These are phyloP conservation scores for Gonapodya prolifera DNA, from an alignment of 192 early-diverging fungal genomes.

Conservation along the genomic window DNA sequence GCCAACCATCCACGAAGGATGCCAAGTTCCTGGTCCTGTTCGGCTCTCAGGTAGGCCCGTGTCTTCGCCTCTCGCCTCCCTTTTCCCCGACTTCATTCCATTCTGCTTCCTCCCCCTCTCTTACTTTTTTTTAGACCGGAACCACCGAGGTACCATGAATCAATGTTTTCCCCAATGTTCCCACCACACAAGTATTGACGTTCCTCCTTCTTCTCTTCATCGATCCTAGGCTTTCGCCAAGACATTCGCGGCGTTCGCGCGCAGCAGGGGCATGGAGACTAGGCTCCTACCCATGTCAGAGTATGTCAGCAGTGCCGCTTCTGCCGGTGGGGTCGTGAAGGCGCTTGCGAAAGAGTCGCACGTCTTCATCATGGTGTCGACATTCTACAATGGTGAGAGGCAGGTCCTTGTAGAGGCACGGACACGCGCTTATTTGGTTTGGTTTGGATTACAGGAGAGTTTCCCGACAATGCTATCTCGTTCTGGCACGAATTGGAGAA, in stretches of 20 bases:
- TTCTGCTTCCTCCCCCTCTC: neutral
- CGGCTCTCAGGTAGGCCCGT: neutral
- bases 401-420: neutral
- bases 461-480: slow-evolving; percentile 4
- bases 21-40: neutral
- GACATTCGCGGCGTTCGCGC: neutral
- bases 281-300: neutral
- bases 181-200: neutral
- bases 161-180: neutral
- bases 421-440: neutral
- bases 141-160: neutral
- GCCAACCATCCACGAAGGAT: neutral
- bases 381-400: slow-evolving; percentile 3
- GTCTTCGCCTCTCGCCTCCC: neutral
- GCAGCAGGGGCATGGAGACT: neutral
- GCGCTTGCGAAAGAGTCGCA: neutral
- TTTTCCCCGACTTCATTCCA: neutral
- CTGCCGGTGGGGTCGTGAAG: neutral
- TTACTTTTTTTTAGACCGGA: neutral
- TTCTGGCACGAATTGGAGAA: neutral
- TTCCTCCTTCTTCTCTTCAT: too few relatives aligned
- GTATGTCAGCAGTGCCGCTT: neutral
- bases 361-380: neutral
- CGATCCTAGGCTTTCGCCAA: slow-evolving; percentile 3
- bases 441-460: neutral